These are phyloP conservation scores for Gossypium australe DNA, from an alignment of 345 rosid species.

Conservation along the genomic window DNA sequence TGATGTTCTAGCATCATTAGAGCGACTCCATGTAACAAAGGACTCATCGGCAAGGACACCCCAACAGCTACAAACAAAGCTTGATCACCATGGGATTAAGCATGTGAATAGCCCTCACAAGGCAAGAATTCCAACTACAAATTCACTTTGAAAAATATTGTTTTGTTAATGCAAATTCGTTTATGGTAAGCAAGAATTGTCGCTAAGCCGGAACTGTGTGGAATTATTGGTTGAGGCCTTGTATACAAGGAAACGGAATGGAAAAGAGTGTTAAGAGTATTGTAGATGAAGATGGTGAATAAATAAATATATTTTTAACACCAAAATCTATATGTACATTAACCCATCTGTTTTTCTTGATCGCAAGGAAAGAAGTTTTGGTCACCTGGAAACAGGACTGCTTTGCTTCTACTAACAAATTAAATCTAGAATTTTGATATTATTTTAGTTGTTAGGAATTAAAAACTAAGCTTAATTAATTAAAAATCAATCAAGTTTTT, in stretches of 20 bases:
- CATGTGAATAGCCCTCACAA: conserved; percentile 20
- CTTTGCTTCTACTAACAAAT: too few relatives aligned
- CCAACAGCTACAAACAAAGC: conserved; percentile 13
- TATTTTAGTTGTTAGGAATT: too few relatives aligned
- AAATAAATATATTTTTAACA: too few relatives aligned
- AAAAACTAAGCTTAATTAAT: too few relatives aligned
- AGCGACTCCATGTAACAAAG: conserved; percentile 30
- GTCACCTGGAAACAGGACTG: too few relatives aligned
- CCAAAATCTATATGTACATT: too few relatives aligned
- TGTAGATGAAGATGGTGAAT: too few relatives aligned
- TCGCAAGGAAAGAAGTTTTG: too few relatives aligned
- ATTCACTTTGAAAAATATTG: background rate
- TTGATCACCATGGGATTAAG: conserved; percentile 13
- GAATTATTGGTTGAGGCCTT: background rate
- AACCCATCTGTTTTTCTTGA: too few relatives aligned
- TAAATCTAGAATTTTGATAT: too few relatives aligned
- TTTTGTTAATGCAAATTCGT: background rate
- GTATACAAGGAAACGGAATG: background rate
- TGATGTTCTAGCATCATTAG: conserved; percentile 46
- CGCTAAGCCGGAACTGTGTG: too few relatives aligned
- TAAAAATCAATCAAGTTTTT: too few relatives aligned
- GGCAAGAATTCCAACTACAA: background rate
- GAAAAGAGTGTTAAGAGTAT: background rate
- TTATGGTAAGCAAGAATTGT: background rate
- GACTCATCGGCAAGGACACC: conserved; percentile 16